phyloP scores from a whole-genome alignment of 2,329 filamentous ascomycete genomes.

The Fusarium pilosicola region DNA sequence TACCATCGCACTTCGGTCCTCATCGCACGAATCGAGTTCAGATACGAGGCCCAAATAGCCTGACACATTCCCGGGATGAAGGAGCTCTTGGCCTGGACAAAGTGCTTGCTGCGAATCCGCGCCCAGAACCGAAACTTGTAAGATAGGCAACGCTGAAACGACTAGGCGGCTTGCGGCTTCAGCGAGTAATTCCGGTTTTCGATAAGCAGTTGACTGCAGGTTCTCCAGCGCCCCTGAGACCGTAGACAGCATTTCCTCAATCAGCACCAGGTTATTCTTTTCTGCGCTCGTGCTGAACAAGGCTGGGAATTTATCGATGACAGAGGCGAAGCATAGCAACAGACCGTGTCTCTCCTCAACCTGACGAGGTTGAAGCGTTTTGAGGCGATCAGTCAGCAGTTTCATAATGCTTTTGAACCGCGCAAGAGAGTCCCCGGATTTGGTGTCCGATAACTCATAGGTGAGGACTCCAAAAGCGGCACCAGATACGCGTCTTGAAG shows the following conservation, averaged over 20 bases:
- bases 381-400: slow-evolving; percentile 57
- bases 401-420: slow-evolving; percentile 51
- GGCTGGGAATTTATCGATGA: slow-evolving; percentile 60
- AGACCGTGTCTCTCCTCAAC: slow-evolving; percentile 77
- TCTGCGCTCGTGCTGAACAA: slow-evolving; percentile 33
- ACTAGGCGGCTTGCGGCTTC: slow-evolving; percentile 70
- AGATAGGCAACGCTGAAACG: slow-evolving; percentile 60
- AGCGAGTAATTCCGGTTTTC: slow-evolving; percentile 72
- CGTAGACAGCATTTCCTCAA: slow-evolving; percentile 44
- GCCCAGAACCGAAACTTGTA: slow-evolving; percentile 52
- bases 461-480: slow-evolving; percentile 72
- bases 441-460: slow-evolving; percentile 50
- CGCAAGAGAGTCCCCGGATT: slow-evolving; percentile 29
- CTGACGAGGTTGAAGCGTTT: slow-evolving; percentile 61
- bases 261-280: slow-evolving; percentile 38
- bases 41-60: slow-evolving; percentile 39
- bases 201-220: slow-evolving; percentile 55
- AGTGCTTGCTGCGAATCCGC: slow-evolving; percentile 9
- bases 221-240: slow-evolving; percentile 53
- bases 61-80: slow-evolving; percentile 34
- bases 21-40: slow-evolving; percentile 26
- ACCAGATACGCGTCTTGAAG: slow-evolving; percentile 78
- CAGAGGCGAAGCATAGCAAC: slow-evolving; percentile 67
- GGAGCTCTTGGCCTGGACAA: slow-evolving; percentile 37
- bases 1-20: slow-evolving; percentile 6